Conservation (phyloP, 2,329 filamentous ascomycete genomes). For the Hypoxylon sp. region DNA sequence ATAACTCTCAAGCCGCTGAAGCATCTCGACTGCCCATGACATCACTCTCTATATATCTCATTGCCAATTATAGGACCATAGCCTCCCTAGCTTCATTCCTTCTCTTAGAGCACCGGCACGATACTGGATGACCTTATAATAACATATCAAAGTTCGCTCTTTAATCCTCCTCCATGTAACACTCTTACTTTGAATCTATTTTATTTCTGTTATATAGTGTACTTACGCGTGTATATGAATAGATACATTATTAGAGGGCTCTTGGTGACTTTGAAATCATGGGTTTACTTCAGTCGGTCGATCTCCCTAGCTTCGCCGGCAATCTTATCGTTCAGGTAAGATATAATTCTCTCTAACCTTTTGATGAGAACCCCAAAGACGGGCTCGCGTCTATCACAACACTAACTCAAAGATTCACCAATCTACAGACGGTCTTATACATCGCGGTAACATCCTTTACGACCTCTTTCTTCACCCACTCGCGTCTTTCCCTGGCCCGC, state of each 20-base stretch:
- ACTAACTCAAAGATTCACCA: neutral
- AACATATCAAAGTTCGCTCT: neutral
- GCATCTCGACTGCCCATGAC: neutral
- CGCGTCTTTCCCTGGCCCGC: slow-evolving; percentile 16
- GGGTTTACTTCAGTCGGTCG: slow-evolving; percentile 7
- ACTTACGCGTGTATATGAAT: neutral
- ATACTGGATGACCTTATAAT: neutral
- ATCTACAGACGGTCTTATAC: slow-evolving; percentile 13
- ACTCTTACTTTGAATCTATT: neutral
- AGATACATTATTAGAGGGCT: neutral
- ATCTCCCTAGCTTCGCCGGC: slow-evolving; percentile 1
- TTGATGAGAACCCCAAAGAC: neutral
- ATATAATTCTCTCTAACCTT: neutral
- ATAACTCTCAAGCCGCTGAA: no score
- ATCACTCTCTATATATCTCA: neutral
- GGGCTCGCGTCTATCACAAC: neutral
- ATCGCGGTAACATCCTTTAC: slow-evolving; percentile 19
- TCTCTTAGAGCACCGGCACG: neutral
- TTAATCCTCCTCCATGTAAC: neutral
- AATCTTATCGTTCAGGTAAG: slow-evolving; percentile 13
- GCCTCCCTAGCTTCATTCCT: neutral
- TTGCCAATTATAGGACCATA: neutral
- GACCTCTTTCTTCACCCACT: slow-evolving; percentile 25
- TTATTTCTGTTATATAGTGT: no score
- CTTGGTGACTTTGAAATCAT: neutral